These are phyloP conservation scores for Populus hybrid DNA, from an alignment of 441 rosid genomes.

Conservation along the genomic window DNA sequence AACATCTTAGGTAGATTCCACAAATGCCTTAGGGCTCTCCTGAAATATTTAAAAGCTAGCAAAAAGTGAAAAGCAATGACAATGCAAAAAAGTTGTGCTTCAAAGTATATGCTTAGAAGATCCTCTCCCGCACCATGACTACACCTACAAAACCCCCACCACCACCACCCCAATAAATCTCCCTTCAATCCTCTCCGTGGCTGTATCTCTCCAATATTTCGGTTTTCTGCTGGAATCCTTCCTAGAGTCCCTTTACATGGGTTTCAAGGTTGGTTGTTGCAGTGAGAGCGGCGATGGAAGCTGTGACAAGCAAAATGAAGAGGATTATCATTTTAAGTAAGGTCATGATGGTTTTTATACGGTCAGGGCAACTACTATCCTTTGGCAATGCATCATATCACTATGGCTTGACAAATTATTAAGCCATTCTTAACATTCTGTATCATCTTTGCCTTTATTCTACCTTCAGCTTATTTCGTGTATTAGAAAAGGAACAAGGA, in stretches of 20 bases:
- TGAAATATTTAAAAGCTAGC: constrained; percentile 7
- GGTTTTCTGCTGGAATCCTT: background rate
- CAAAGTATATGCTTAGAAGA: constrained; percentile 46
- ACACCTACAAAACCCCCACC: constrained; percentile 17
- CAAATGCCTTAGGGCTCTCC: background rate
- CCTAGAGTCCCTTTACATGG: background rate
- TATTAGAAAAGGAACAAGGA: too few species aligned
- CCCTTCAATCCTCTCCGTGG: constrained; percentile 6
- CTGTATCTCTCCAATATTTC: background rate
- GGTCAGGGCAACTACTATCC: constrained; percentile 48
- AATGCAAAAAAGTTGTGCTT: background rate
- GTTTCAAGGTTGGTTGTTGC: background rate
- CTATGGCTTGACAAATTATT: background rate
- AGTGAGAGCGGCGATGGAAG: constrained; percentile 1
- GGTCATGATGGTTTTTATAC: constrained; percentile 23
- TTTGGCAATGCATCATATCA: constrained; percentile 41
- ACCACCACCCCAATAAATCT: background rate
- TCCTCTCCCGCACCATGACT: constrained; percentile 24
- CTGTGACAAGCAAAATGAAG: background rate
- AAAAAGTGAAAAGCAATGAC: constrained; percentile 3
- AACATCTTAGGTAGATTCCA: constrained; percentile 36
- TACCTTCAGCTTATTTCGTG: too few species aligned
- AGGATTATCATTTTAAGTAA: constrained; percentile 2
- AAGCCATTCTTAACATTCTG: background rate
- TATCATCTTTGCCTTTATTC: background rate